Evolutionary conservation across 345 rosid species (phyloP).

Genomic region (Salix koriyanagi): DNA sequence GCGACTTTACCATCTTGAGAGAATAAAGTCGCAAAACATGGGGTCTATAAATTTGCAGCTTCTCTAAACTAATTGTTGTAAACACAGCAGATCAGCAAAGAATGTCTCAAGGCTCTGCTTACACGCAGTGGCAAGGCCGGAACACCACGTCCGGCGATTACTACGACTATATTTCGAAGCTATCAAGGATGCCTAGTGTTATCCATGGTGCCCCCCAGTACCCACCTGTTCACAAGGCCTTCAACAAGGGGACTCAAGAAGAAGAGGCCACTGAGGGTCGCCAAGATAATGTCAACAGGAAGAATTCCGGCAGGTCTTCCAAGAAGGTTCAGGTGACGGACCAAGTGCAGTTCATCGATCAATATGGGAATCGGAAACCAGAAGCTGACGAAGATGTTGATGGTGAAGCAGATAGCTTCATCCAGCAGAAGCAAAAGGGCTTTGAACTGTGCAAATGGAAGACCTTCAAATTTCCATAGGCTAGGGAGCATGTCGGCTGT

Average conservation of each 20-base stretch:
- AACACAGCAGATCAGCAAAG: not conserved
- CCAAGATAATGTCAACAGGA: conserved; percentile 23
- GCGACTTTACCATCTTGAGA: conserved; percentile 19
- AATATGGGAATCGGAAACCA: not conserved
- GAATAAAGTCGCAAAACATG: conserved; percentile 15
- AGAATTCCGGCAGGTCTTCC: conserved; percentile 13
- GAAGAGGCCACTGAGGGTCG: conserved; percentile 6
- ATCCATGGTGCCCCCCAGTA: conserved; percentile 35
- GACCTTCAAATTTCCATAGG: conserved; percentile 27
- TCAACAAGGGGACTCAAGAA: conserved; percentile 20
- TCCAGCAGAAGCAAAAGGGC: conserved; percentile 31
- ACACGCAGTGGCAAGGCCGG: conserved; percentile 22
- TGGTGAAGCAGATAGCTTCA: conserved; percentile 27
- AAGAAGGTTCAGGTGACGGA: conserved; percentile 42
- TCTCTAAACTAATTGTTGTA: not conserved
- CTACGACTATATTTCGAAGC: conserved; percentile 25
- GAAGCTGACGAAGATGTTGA: conserved; percentile 19
- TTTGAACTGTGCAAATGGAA: conserved; percentile 45
- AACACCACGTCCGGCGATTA: conserved; percentile 31
- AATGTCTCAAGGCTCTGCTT: conserved; percentile 14
- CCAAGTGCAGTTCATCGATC: conserved; percentile 8
- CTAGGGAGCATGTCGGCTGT: not conserved
- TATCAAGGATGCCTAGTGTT: conserved; percentile 28
- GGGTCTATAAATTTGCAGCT: conserved; percentile 27
- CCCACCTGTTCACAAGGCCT: conserved; percentile 36